Base-by-base conservation (phyloP, 2,329 filamentous ascomycete species). In the Fusarium coffeatum region DNA sequence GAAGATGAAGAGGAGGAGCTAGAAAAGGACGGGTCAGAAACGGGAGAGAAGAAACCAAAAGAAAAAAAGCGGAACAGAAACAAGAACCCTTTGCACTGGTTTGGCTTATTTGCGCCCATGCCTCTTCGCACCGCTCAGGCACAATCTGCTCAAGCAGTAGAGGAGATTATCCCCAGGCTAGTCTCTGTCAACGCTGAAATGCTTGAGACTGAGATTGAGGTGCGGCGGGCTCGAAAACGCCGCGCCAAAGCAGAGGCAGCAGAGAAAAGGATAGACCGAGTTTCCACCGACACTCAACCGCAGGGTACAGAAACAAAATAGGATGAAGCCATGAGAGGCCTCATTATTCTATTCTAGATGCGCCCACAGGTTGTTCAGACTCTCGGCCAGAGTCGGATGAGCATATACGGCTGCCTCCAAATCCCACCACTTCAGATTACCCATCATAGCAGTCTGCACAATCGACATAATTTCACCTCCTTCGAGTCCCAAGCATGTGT, bases 121-220 rank as follows among this genome's bases (percentile, higher is more conserved):
- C 75, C 86, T 5, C 80, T 90, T 45, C 84, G 85, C 13, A 80
- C 83, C 23, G 89, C 91, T 4, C 92, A 94, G 77, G 72, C 75
- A 0, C 83, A 86, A 18, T 89, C 92, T 54, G 75, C 87, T 25
- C 75, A 82, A 40, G 84, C 84, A 1, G 83, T 93, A 6, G 86
- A 89, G 57, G 78, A 84, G 0, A 77, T 90, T 6, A 78, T 94
- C 4, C 86, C 89, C 2, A 79, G 80, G 41, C 80, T 93, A 11
- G 84, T 84, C 9, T 85, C 84, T 2, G 78, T 92, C n/a, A 83
- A 84, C 37, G 83, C 83, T 28, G 85, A 88, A 73, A 89, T 95
- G 86, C 82, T 83, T 16, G 80, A 80, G n/a, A 76, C 92, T 8
- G 92, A 94, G 80, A 88, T 90, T 54, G 87, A 91, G 70, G 89